Evolutionary conservation across 1,284 basidiomycete species (phyloP), one percentile per base, ranked within the genome.

Genomic region (Ceratobasidium sp.): DNA sequence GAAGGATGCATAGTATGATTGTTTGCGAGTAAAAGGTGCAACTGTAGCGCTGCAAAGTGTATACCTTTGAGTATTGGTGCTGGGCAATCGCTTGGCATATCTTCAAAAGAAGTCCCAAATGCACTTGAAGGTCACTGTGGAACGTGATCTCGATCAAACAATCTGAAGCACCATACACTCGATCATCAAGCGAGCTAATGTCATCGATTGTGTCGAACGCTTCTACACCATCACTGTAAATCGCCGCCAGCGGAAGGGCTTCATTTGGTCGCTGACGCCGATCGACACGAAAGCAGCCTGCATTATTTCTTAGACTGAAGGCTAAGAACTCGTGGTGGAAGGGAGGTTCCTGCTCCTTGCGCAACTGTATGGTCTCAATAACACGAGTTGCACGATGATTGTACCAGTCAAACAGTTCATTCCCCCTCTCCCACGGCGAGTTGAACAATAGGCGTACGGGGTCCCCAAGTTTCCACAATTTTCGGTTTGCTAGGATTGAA

Each of bases 11-110:
- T 40, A 40, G 38, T 17, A 17, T 56, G 17, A 40, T 40, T 40
- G 45, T 47, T 20, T 47, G 45, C 10, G 45, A 8, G 22, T 34
- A 55, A n/a, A 55, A 55, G 34, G 32, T 34, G 34, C 53, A 55
- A 32, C 35, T 55, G 53, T 55, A 55, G 17, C 53, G 34, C 53
- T 55, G 53, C 13, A 55, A 32, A 10, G 53, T 55, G 32, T 55
- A 55, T 7, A 20, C 3, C 53, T 22, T 34, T 6, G 29, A 10
- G 13, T 13, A 22, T 31, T 22, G 49, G 27, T 55, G 22, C 22
- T 53, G 20, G 32, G 32, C 29, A 20, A 55, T 55, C 29, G 53
- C 4, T 10, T 15, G 17, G n/a, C 53, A 55, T 3, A 35, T 22
- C 12, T 17, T 17, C 5, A 55, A 25, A 27, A 55, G 17, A 34